Evolutionary conservation across 805 yeast species (phyloP).

Genomic region (Saturnispora ahearnii): DNA sequence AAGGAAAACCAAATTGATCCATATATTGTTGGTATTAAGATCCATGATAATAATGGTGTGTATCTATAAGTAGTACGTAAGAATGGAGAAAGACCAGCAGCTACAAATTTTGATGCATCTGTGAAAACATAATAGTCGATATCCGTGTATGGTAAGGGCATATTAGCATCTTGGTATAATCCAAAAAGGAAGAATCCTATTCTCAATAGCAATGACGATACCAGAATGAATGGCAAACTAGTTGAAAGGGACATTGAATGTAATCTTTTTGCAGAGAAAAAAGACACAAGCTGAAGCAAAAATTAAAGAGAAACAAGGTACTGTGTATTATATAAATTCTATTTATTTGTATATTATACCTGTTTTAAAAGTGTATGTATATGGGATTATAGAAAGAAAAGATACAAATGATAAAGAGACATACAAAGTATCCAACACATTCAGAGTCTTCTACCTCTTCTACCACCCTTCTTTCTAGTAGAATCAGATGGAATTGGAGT

Average conservation of each 20-base stretch:
- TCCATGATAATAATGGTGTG: conserved; percentile 85
- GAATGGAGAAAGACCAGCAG: conserved; percentile 58
- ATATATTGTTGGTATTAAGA: conserved; percentile 55
- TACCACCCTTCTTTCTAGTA: conserved; percentile 99
- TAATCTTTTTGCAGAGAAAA: not conserved
- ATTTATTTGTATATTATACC: conserved; percentile 4
- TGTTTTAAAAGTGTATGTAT: conserved; percentile 4
- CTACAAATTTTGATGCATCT: conserved; percentile 76
- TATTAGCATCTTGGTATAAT: conserved; percentile 70
- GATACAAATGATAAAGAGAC: conserved; percentile 8
- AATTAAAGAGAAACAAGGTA: not conserved
- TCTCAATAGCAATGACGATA: conserved; percentile 32
- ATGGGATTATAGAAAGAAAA: conserved; percentile 6
- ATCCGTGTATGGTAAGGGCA: conserved; percentile 84
- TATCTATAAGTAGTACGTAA: conserved; percentile 82
- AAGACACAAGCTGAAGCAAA: not conserved
- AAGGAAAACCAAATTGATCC: conserved; percentile 40
- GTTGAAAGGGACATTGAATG: not conserved
- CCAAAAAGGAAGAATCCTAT: conserved; percentile 68
- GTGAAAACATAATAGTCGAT: conserved; percentile 90
- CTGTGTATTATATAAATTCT: not conserved
- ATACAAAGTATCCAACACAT: conserved; percentile 9
- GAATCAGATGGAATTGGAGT: conserved; percentile 99
- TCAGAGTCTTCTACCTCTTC: conserved; percentile 99
- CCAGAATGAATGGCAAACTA: conserved; percentile 9